Evolutionary conservation across 2,329 filamentous ascomycete genomes (phyloP).

Genomic region (Aspergillus japonicus): DNA sequence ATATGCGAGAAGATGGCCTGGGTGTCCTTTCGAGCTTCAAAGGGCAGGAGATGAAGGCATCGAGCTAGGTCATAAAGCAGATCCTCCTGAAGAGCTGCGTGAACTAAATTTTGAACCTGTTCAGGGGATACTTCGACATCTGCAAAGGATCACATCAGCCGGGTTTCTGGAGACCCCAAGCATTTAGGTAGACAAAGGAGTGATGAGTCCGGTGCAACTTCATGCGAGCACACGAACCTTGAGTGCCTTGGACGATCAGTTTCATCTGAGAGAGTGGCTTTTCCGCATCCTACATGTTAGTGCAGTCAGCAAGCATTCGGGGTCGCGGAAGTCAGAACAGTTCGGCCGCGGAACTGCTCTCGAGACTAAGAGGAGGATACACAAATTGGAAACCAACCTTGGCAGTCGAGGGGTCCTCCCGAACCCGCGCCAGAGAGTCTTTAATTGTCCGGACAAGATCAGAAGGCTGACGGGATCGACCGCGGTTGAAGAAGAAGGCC

Average conservation of each 20-base stretch:
- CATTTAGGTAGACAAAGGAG: background rate
- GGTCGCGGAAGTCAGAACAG: conserved; percentile 17
- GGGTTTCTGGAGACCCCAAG: background rate
- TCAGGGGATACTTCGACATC: conserved; percentile 85
- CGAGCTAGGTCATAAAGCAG: conserved; percentile 80
- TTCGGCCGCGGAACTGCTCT: background rate
- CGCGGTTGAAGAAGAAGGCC: conserved; percentile 69
- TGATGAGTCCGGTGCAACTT: background rate
- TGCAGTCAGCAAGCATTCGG: conserved; percentile 17
- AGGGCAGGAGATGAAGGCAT: conserved; percentile 80
- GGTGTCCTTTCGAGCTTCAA: conserved; percentile 93
- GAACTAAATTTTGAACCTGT: conserved; percentile 81
- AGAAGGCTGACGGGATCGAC: conserved; percentile 59
- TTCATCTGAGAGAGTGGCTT: conserved; percentile 90
- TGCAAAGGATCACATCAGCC: conserved; percentile 38
- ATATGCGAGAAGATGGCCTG: conserved; percentile 95
- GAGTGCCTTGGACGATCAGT: conserved; percentile 85
- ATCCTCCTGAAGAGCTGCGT: conserved; percentile 82
- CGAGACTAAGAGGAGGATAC: background rate
- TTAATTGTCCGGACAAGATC: conserved; percentile 64
- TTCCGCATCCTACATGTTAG: conserved; percentile 64
- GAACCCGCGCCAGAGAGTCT: conserved; percentile 61
- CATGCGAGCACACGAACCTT: conserved; percentile 55
- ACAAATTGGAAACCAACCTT: conserved; percentile 48
- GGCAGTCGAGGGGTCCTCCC: conserved; percentile 55